Evolutionary conservation across 2,329 filamentous ascomycete genomes (phyloP), one percentile per base, ranked within the genome.

Genomic region (Exophiala spinifera): DNA sequence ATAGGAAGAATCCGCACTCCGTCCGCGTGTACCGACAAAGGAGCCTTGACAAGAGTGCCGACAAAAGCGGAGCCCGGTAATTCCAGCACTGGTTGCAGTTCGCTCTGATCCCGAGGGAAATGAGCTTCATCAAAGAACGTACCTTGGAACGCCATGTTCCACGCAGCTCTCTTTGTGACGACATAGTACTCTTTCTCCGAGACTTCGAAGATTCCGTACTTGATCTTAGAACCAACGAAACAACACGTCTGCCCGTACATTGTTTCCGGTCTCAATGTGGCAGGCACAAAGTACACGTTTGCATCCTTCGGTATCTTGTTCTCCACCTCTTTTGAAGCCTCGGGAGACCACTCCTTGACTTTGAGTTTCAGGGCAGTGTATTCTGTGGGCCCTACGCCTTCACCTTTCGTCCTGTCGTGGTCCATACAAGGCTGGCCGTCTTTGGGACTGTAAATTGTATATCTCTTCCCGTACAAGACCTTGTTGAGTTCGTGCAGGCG

Each of bases 181-280:
- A 97, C 79, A 67, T 86, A 94, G 74, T 64, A 95, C 74, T 48
- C 90, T 88, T 80, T 84, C 55, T 85, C 79, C 4, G 79, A 80
- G 42, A 82, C 82, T 70, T 88, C 86, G 79, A 88, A 95, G 60
- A 99, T 76, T 47, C 92, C 92, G 67, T 99, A 99, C 42, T 79
- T 83, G 66, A 97, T 87, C 68, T 87, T 88, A 8, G 94, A 92
- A 3, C 91, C 89, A 45, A 99, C 89, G 65, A 97, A 99, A 71
- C 91, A 96, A 75, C 89, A 95, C 3, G 86, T 95, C 73, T 97
- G 94, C 37, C 95, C 95, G 69, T 97, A 99, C 92, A 99, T 97
- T 33, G 94, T 99, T 78, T 99, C 94, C 2, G 94, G 90, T 59
- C 94, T 82, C 58, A 99, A 81, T 51, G 94, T 97, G 14, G 94